Conservation (phyloP, 176 grass and related monocot genomes). For the Otatea glauca region DNA sequence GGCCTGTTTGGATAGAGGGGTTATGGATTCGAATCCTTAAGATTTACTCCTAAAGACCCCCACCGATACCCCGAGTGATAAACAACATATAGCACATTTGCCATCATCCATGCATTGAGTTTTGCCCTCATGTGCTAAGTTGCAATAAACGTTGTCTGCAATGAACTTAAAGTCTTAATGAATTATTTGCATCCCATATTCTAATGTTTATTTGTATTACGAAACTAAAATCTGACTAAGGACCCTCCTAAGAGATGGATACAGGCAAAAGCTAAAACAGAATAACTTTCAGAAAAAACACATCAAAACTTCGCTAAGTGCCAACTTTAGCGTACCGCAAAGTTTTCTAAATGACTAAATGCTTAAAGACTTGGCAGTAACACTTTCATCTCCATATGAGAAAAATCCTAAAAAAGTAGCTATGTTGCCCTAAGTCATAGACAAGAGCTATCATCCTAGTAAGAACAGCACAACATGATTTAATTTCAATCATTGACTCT, state of each 20-base stretch:
- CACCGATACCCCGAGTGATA: not conserved
- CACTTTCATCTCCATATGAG: not conserved
- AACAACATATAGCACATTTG: not conserved
- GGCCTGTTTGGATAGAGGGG: not conserved
- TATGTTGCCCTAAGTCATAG: not conserved
- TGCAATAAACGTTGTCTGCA: not conserved
- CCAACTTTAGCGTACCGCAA: not conserved
- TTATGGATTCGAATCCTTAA: not conserved
- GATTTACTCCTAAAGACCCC: not conserved
- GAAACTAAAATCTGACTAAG: not conserved
- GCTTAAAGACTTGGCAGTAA: not conserved
- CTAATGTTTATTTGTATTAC: constrained; percentile 5
- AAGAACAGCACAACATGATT: constrained; percentile 1
- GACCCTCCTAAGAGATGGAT: not conserved
- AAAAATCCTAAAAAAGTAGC: not conserved
- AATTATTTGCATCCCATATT: constrained; percentile 15
- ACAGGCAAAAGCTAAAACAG: constrained; percentile 11
- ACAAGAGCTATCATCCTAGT: not conserved
- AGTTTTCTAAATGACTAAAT: constrained; percentile 6
- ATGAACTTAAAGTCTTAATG: not conserved
- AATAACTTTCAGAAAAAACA: not conserved
- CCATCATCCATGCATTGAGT: not conserved
- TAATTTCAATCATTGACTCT: not conserved
- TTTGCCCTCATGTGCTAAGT: not conserved
- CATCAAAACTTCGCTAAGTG: not conserved